Evolutionary conservation across 2,329 filamentous ascomycete genomes (phyloP), one percentile per base, ranked within the genome.

Genomic region (Paecilomyces dactylethromorphus): DNA sequence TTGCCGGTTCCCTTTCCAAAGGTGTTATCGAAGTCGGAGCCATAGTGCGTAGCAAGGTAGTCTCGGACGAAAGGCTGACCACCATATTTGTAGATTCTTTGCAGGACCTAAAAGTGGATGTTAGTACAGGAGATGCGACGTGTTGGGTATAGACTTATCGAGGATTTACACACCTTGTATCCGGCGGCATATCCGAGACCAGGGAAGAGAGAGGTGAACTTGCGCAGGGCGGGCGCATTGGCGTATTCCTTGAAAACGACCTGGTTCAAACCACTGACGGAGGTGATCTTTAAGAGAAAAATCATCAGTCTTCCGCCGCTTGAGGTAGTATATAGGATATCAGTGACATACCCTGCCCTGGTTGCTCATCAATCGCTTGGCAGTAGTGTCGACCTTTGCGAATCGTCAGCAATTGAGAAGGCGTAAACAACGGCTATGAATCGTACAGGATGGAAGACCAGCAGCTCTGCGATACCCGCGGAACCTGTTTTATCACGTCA

Each of bases 301-400:
- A 66, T 63, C 35, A 39, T 22, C 8, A 55, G 53, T 54, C 29
- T 45, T 49, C 62, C 53, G 61, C 15, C 39, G 15, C 39, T 18
- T 45, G n/a, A 18, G n/a, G 11, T n/a, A 10, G 39, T 45, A 45
- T 18, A 18, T 18, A 45, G 15, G 32, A 53, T 59, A 53, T 49
- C 21, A 26, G 58, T 57, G 55, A 65, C 77, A 67, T 74, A 90
- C 84, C 79, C 82, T 90, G 72, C 86, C 86, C 76, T 96, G 89
- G 79, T 99, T 97, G 86, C 92, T 97, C 94, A 99, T 99, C 78
- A 99, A 86, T 67, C 94, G 91, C 84, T 99, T 99, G 64, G 94
- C 93, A 70, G 95, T 97, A 55, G 94, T 99, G 79, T 99, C 94
- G 75, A 99, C 91, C 90, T 93, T 71, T 52, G 32, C 31, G 32